Conservation (phyloP, 164 flowering plant species). For the Buxus sempervirens region DNA sequence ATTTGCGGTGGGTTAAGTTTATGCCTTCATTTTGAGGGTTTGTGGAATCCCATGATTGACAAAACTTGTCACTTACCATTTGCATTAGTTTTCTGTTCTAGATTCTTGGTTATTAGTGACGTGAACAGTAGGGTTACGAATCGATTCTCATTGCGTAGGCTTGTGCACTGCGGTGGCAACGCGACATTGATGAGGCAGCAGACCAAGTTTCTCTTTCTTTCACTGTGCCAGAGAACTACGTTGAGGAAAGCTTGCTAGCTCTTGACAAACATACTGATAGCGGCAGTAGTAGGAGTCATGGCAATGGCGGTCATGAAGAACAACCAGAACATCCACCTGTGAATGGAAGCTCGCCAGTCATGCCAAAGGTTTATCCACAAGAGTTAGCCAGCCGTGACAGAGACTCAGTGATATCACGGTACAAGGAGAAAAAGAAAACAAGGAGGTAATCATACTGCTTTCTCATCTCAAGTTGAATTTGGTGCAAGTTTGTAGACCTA, state of each 20-base stretch:
- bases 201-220: slow-evolving; percentile 24
- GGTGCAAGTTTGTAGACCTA: no score
- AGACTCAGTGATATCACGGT: slow-evolving; percentile 65
- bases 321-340: slow-evolving; percentile 18
- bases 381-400: slow-evolving; percentile 53
- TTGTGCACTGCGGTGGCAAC: slow-evolving; percentile 24
- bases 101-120: no score
- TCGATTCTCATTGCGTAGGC: slow-evolving; percentile 30
- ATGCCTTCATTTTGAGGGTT: neutral
- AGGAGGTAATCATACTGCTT: slow-evolving; percentile 45
- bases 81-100: no score
- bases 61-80: neutral
- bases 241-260: slow-evolving; percentile 26
- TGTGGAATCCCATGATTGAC: neutral
- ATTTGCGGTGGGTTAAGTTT: neutral
- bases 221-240: slow-evolving; percentile 16
- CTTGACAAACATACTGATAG: slow-evolving; percentile 32
- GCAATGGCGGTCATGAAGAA: slow-evolving; percentile 16
- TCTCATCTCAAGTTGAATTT: neutral
- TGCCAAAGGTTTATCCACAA: slow-evolving; percentile 27
- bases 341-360: slow-evolving; percentile 1
- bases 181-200: slow-evolving; percentile 26
- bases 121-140: neutral
- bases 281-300: slow-evolving; percentile 16
- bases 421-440: slow-evolving; percentile 82